phyloP scores from a whole-genome alignment of 345 rosid species.

The Mangifera indica region DNA sequence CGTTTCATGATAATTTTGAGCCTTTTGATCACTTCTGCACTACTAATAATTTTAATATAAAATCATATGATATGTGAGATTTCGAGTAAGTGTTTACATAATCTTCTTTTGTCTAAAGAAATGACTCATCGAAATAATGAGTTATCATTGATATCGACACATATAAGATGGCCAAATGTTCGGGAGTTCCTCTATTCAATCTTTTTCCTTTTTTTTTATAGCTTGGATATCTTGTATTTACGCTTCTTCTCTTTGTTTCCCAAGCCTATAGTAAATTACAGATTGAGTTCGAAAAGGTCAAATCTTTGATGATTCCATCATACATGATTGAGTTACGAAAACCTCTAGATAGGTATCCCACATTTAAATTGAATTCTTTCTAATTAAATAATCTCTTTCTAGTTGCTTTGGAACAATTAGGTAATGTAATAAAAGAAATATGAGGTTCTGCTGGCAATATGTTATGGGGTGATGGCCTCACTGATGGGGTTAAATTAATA shows the following conservation, averaged over 20 bases:
- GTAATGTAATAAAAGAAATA: slow-evolving; percentile 1
- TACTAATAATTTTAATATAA: too few species aligned
- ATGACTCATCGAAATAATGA: background rate
- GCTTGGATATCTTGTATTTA: too few species aligned
- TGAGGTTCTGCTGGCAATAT: background rate
- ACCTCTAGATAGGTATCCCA: background rate
- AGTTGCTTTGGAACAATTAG: slow-evolving; percentile 11
- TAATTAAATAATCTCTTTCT: slow-evolving; percentile 12
- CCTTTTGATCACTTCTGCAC: too few species aligned
- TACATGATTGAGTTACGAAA: background rate
- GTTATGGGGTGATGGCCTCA: background rate
- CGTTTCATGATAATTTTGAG: too few species aligned
- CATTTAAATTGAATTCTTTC: background rate
- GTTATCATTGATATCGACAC: background rate
- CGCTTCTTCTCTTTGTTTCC: slow-evolving; percentile 1
- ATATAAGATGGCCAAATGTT: too few species aligned
- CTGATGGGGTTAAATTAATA: background rate
- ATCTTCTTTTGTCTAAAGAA: too few species aligned
- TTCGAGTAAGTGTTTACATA: too few species aligned
- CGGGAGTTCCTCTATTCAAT: too few species aligned
- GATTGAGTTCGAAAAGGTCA: background rate
- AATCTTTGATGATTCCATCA: background rate
- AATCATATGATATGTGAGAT: too few species aligned
- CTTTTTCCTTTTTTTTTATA: too few species aligned
- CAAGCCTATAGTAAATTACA: background rate